phyloP scores from a whole-genome alignment of 129 eudicot species.

The Mikania micrantha region DNA sequence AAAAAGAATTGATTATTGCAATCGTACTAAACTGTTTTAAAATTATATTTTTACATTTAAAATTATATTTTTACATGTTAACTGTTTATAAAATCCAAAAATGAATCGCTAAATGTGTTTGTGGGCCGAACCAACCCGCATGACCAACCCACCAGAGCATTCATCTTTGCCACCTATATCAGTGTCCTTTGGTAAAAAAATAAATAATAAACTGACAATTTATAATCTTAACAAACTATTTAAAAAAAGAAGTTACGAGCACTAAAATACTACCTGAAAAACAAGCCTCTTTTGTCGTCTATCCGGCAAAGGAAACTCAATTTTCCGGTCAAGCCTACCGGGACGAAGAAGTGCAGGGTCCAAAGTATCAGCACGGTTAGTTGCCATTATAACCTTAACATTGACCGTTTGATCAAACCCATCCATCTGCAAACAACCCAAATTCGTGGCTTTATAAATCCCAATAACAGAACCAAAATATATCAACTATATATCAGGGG shows the following conservation, averaged over 20 bases:
- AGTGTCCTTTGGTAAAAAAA: not conserved
- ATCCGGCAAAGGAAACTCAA: slow-evolving; percentile 82
- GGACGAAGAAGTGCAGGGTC: slow-evolving; percentile 77
- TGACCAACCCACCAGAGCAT: not conserved
- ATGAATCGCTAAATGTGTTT: not conserved
- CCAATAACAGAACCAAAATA: not conserved
- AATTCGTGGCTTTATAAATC: not conserved
- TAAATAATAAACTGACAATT: not conserved
- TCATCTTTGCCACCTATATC: not conserved
- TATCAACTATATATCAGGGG: not conserved
- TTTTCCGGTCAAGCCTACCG: slow-evolving; percentile 75
- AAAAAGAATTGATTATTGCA: not conserved
- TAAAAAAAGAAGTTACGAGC: not conserved
- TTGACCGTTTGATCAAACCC: slow-evolving; percentile 87
- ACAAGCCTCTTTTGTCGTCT: slow-evolving; percentile 63
- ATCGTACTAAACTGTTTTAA: not conserved
- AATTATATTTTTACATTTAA: not conserved
- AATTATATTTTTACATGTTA: not conserved
- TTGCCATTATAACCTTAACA: slow-evolving; percentile 85
- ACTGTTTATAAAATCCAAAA: not conserved
- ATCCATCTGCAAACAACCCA: slow-evolving; percentile 56
- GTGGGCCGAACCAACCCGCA: not conserved
- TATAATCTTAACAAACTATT: not conserved
- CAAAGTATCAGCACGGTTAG: slow-evolving; percentile 67
- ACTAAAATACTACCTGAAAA: slow-evolving; percentile 23